Conservation (phyloP, 371 early-diverging fungal species). For the Mucor piriformis region DNA sequence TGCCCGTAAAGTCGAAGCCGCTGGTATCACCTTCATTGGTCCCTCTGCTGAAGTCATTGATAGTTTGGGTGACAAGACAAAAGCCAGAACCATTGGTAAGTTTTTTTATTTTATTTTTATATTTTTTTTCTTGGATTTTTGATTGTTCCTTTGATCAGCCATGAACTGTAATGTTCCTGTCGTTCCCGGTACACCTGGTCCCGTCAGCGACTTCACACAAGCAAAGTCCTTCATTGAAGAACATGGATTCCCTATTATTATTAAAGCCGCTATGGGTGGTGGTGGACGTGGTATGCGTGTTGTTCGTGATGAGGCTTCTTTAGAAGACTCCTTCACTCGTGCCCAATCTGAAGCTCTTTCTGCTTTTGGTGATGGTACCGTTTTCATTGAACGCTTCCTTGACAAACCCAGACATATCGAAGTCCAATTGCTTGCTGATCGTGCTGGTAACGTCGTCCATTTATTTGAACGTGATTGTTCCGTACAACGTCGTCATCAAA, state of each 20-base stretch:
- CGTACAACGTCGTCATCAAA: constrained; percentile 97
- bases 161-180: constrained; percentile 81
- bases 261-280: constrained; percentile 97
- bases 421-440: constrained; percentile 94
- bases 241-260: constrained; percentile 92
- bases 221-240: constrained; percentile 76
- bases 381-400: constrained; percentile 93
- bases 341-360: constrained; percentile 88
- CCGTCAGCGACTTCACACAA: constrained; percentile 68
- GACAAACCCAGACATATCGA: constrained; percentile 96
- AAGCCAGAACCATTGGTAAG: constrained; percentile 83
- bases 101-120: neutral
- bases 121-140: neutral
- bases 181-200: constrained; percentile 89
- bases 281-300: constrained; percentile 98
- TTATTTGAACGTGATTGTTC: constrained; percentile 97
- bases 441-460: constrained; percentile 85
- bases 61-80: constrained; percentile 91
- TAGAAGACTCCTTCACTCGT: constrained; percentile 77
- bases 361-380: constrained; percentile 95
- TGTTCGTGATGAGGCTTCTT: constrained; percentile 68
- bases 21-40: constrained; percentile 92
- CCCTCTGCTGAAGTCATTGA: constrained; percentile 88
- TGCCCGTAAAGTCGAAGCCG: constrained; percentile 85
- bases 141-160: constrained; percentile 45